Conservation (phyloP, 306 rosid genomes). For the Oemleria cerasiformis region DNA sequence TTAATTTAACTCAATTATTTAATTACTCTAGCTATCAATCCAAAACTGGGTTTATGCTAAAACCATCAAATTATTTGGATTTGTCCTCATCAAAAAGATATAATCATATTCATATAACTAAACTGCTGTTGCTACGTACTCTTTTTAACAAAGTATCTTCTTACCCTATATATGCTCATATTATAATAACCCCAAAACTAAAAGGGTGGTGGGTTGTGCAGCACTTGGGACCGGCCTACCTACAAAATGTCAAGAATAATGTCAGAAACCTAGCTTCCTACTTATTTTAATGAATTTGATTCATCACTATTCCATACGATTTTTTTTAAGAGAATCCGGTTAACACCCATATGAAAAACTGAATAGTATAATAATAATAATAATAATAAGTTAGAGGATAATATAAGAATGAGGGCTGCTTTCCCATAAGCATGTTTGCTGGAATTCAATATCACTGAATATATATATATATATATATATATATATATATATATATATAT, state of each 20-base stretch:
- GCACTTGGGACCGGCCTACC: constrained; percentile 30
- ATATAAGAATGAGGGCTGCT: background rate
- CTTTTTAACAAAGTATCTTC: background rate
- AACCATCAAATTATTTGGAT: background rate
- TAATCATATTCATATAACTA: background rate
- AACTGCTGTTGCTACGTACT: too few species aligned
- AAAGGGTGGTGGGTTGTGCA: constrained; percentile 32
- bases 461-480: too few species aligned
- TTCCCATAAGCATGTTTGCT: constrained; percentile 23
- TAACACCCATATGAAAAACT: background rate
- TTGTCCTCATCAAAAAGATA: background rate
- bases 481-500: background rate
- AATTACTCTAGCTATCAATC: background rate
- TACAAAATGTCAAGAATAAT: too few species aligned
- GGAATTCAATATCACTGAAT: constrained; percentile 14
- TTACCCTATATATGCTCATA: too few species aligned
- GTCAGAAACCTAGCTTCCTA: too few species aligned
- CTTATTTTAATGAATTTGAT: too few species aligned
- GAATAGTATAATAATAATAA: background rate
- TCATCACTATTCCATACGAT: too few species aligned
- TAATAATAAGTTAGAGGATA: background rate
- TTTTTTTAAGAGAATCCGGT: too few species aligned
- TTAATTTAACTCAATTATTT: too few species aligned
- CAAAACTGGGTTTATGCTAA: background rate
- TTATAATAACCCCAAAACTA: background rate